Conservation (phyloP, 495 filamentous ascomycete genomes). For the Penicillium cinerascens region DNA sequence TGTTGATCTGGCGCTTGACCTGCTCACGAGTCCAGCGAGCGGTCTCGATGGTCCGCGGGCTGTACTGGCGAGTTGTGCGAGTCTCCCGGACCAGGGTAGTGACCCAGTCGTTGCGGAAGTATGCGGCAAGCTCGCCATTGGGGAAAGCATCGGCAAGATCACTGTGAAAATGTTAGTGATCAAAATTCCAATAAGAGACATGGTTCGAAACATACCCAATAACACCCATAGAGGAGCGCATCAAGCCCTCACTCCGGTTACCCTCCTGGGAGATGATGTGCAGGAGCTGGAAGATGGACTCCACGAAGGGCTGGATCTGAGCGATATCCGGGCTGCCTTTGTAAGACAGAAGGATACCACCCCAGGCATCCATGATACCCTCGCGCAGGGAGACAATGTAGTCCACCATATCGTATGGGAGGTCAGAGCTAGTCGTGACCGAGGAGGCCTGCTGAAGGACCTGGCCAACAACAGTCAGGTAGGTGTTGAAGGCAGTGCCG, state of each 20-base stretch:
- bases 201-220: conserved; percentile 66
- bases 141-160: conserved; percentile 94
- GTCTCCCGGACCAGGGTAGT: conserved; percentile 82
- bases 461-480: conserved; percentile 85
- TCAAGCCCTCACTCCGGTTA: conserved; percentile 84
- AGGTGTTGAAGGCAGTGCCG: conserved; percentile 85
- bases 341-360: conserved; percentile 89
- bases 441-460: conserved; percentile 89
- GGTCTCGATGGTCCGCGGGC: conserved; percentile 79
- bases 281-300: conserved; percentile 85
- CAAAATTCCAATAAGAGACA: not conserved
- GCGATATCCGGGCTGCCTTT: conserved; percentile 61
- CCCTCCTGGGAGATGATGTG: conserved; percentile 74
- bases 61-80: conserved; percentile 77
- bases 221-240: conserved; percentile 92
- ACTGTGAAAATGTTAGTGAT: conserved; percentile 51
- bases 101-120: conserved; percentile 89
- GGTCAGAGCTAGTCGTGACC: conserved; percentile 67
- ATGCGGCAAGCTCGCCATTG: conserved; percentile 75
- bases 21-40: conserved; percentile 97
- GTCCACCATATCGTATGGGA: conserved; percentile 85
- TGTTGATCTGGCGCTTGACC: conserved; percentile 81
- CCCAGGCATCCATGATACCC: conserved; percentile 99
- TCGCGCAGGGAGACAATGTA: conserved; percentile 92
- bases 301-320: conserved; percentile 70